Evolutionary conservation across 371 early-diverging fungal species (phyloP), one percentile per base, ranked within the genome.

Genomic region (Phascolomyces articulosus): DNA sequence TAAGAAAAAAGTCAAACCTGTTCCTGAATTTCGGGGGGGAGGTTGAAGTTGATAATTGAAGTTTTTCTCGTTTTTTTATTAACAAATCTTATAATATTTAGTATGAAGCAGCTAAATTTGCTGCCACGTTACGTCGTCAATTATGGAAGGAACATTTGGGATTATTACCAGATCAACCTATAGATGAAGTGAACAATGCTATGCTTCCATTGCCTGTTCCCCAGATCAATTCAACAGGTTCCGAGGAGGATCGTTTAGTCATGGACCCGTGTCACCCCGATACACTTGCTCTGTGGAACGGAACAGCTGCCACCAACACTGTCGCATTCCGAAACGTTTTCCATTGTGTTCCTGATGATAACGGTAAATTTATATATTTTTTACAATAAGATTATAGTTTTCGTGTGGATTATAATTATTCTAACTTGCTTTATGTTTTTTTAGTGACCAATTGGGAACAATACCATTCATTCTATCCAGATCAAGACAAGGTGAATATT

Each of bases 71-170:
- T n/a, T n/a, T n/a, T n/a, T n/a, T n/a, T n/a, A n/a, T n/a, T n/a
- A n/a, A n/a, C n/a, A n/a, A n/a, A n/a, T n/a, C n/a, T n/a, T n/a
- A n/a, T n/a, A n/a, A n/a, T 53, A 0, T 29, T 4, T 70, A 82
- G 78, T 84, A 82, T 62, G 75, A 89, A 64, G 92, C 85, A 0
- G 74, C 79, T 40, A 75, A 80, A 18, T 90, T 90, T 60, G 95
- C 93, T 13, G 87, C 88, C 70, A 80, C 85, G 6, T 72, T 96
- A 59, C 88, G 96, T n/a, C 83, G 87, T 55, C 80, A 85, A 29
- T 74, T 96, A 27, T 94, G 94, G 79, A 88, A 88, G 60, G 96
- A 96, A 67, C 96, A 96, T 72, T 72, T 92, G 26, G 96, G 96
- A 9, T 67, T 93, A 13, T 51, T 91, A 28, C 79, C 78, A 28